Evolutionary conservation across 768 basidiomycete genomes (phyloP).

Genomic region (Hypholoma fasciculare): DNA sequence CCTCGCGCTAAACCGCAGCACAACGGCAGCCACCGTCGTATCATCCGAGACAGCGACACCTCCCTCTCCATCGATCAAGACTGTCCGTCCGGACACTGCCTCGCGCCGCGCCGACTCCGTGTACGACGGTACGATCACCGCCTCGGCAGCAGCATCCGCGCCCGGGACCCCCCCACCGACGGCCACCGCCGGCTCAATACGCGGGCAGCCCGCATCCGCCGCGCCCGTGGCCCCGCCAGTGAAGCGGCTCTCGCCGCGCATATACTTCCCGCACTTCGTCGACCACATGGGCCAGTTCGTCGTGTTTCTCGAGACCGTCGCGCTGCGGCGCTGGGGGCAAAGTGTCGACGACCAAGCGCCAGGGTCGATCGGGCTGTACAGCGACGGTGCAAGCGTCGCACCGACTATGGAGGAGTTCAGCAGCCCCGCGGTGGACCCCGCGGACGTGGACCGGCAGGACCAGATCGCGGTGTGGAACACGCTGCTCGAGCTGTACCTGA

Average conservation of each 20-base stretch:
- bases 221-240: constrained; percentile 31
- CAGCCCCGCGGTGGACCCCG: too few species aligned
- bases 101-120: constrained; percentile 37
- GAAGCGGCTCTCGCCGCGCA: constrained; percentile 73
- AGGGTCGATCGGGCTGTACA: constrained; percentile 23
- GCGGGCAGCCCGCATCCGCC: constrained; percentile 7
- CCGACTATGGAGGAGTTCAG: constrained; percentile 30
- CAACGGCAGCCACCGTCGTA: constrained; percentile 37
- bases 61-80: constrained; percentile 48
- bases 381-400: background rate
- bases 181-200: background rate
- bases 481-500: constrained; percentile 88
- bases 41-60: constrained; percentile 39
- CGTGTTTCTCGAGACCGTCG: constrained; percentile 87
- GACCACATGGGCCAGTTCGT: constrained; percentile 85
- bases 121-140: constrained; percentile 29
- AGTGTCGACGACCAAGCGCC: constrained; percentile 43
- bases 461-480: constrained; percentile 95
- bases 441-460: constrained; percentile 49
- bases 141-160: constrained; percentile 31
- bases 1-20: constrained; percentile 67
- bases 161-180: constrained; percentile 17
- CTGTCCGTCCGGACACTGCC: constrained; percentile 36
- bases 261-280: constrained; percentile 94
- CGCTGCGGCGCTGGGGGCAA: constrained; percentile 78